Conservation (phyloP, 495 filamentous ascomycete genomes). For the Parmelia sp. region DNA sequence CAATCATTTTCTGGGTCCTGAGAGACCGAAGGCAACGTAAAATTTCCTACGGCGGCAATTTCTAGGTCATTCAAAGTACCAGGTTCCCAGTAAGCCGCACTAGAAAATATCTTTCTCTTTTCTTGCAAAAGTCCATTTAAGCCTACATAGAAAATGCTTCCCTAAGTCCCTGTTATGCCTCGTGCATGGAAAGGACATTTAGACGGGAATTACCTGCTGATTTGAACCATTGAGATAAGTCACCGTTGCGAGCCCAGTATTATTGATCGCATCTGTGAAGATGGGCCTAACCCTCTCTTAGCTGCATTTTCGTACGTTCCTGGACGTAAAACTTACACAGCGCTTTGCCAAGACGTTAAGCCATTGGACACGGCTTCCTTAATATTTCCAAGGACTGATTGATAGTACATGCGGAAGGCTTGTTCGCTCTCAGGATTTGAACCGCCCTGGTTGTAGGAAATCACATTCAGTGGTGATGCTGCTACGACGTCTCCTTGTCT, state of each 20-base stretch:
- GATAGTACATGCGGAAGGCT: conserved; percentile 25
- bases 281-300: conserved; percentile 22
- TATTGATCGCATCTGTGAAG: conserved; percentile 28
- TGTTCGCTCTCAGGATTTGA: conserved; percentile 13
- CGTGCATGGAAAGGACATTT: not conserved
- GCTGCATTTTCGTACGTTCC: not conserved
- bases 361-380: conserved; percentile 22
- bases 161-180: conserved; percentile 7
- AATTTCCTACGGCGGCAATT: conserved; percentile 16
- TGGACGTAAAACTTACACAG: conserved; percentile 9
- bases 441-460: conserved; percentile 19
- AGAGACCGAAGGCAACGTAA: conserved; percentile 7
- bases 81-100: conserved; percentile 22
- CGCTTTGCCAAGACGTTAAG: conserved; percentile 20
- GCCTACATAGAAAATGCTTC: conserved; percentile 27
- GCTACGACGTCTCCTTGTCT: conserved; percentile 23
- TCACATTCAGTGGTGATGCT: conserved; percentile 22
- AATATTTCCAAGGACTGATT: conserved; percentile 24
- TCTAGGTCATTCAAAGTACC: conserved; percentile 19
- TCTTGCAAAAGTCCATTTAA: conserved; percentile 25
- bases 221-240: conserved; percentile 22
- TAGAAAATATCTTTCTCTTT: conserved; percentile 22
- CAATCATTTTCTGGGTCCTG: conserved; percentile 23
- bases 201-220: conserved; percentile 18
- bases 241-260: conserved; percentile 26